Conservation (phyloP, 257 asterid genomes). For the Prunella vulgaris region DNA sequence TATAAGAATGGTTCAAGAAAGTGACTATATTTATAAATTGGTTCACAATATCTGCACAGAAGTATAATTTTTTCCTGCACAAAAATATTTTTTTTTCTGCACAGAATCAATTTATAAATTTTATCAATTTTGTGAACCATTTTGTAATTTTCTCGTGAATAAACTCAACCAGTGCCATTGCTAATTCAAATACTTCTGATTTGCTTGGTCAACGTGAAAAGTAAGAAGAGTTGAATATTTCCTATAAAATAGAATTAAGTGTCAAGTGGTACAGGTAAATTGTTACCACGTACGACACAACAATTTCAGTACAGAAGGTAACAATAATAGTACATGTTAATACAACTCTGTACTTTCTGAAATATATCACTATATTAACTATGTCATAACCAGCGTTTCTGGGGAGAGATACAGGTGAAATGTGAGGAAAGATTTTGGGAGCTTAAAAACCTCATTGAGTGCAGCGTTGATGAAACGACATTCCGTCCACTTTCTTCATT, state of each 20-base stretch:
- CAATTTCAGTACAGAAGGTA: conserved; percentile 21
- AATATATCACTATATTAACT: conserved; percentile 14
- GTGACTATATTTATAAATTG: no score
- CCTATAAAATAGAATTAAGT: neutral
- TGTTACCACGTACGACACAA: conserved; percentile 27
- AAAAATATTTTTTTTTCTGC: no score
- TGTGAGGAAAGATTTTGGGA: neutral
- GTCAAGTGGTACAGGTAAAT: conserved; percentile 14
- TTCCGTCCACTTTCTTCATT: neutral
- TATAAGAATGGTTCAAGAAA: no score
- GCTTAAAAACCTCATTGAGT: conserved; percentile 68
- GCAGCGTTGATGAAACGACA: conserved; percentile 69
- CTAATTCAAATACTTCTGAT: neutral
- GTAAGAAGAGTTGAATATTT: conserved; percentile 9
- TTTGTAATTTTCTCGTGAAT: no score
- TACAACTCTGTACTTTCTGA: conserved; percentile 29
- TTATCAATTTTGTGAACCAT: no score
- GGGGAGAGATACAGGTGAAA: neutral
- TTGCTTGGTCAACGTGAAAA: neutral
- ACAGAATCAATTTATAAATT: no score
- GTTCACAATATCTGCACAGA: no score
- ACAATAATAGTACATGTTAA: conserved; percentile 26
- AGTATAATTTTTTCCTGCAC: no score
- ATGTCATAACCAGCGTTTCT: neutral
- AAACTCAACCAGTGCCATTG: neutral